Evolutionary conservation across 2,329 filamentous ascomycete species (phyloP).

Genomic region (Tolypocladium pustulatum): DNA sequence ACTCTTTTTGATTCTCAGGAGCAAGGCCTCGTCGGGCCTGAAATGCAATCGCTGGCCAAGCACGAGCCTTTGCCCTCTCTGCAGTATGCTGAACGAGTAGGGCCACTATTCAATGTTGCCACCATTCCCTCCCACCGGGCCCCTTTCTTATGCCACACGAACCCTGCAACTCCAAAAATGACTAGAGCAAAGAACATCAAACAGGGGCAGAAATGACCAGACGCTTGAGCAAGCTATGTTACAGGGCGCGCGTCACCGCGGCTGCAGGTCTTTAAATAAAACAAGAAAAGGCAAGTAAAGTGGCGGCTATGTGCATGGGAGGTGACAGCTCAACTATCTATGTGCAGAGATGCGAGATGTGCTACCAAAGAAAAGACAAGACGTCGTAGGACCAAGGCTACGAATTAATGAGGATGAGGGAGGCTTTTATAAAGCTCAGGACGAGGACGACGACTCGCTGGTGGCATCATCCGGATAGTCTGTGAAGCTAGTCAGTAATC

Average conservation of each 20-base stretch:
- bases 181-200: neutral
- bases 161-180: neutral
- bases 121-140: neutral
- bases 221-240: neutral
- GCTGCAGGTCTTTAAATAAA: neutral
- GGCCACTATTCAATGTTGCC: neutral
- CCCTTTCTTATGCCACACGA: neutral
- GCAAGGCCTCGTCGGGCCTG: neutral
- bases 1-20: neutral
- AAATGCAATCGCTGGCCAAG: too few species aligned
- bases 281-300: neutral
- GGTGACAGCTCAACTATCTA: neutral
- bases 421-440: neutral
- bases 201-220: neutral
- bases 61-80: too few species aligned
- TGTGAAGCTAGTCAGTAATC: neutral
- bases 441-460: neutral
- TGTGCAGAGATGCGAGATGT: neutral
- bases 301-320: neutral
- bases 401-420: neutral
- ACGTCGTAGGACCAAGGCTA: neutral
- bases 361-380: neutral
- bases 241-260: neutral
- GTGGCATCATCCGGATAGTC: constrained; percentile 1
- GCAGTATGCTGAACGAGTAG: neutral